phyloP scores from a whole-genome alignment of 2,329 filamentous ascomycete genomes.

The Diaporthe caulivora region DNA sequence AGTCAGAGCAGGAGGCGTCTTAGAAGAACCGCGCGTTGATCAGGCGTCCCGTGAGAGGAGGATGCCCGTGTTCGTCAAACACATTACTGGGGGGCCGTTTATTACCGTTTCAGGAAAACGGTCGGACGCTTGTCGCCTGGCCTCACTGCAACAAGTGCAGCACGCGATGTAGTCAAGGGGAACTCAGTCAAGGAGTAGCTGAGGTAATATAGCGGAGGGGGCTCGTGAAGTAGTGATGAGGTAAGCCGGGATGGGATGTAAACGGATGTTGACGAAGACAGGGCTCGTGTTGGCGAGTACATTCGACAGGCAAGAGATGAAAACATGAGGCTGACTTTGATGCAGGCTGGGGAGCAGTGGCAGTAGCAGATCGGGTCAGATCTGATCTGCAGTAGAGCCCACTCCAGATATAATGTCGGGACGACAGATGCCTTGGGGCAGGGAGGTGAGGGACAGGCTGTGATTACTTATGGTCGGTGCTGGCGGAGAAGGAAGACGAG shows the following conservation, averaged over 20 bases:
- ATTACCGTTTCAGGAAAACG: conserved; percentile 33
- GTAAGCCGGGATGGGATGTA: conserved; percentile 34
- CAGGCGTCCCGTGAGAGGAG: not conserved
- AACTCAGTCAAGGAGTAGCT: not conserved
- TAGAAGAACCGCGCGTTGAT: conserved; percentile 7
- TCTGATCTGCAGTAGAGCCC: conserved; percentile 30
- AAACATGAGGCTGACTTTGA: conserved; percentile 31
- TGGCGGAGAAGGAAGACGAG: conserved; percentile 32
- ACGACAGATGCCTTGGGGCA: conserved; percentile 1
- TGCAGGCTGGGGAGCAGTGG: conserved; percentile 22
- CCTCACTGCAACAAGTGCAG: conserved; percentile 27
- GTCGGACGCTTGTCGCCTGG: conserved; percentile 34
- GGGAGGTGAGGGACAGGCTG: conserved; percentile 16
- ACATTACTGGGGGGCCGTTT: not conserved
- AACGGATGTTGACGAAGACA: conserved; percentile 1
- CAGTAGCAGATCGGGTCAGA: conserved; percentile 27
- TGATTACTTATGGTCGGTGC: conserved; percentile 34
- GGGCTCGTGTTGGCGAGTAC: conserved; percentile 9
- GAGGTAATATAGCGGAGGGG: conserved; percentile 14
- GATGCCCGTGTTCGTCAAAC: not conserved
- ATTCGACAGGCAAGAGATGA: conserved; percentile 14
- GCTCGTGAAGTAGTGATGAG: conserved; percentile 33
- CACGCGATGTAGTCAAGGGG: not conserved
- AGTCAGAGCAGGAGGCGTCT: conserved; percentile 16
- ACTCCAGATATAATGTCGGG: conserved; percentile 19